phyloP scores from a whole-genome alignment of 345 rosid species.

The Salix viminalis region DNA sequence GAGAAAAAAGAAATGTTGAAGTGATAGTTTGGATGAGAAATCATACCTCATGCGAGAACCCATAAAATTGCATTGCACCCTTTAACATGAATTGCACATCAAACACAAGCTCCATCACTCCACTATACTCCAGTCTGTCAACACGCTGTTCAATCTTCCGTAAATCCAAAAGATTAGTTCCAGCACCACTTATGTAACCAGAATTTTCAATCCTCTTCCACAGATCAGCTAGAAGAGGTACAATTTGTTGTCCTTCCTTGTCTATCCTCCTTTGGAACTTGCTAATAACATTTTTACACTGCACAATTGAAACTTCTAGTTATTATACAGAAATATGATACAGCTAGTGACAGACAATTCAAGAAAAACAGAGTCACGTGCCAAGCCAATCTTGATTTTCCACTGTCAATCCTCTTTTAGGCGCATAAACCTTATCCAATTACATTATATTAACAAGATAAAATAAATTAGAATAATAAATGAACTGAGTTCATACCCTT shows the following conservation, averaged over 20 bases:
- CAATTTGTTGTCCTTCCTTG: slow-evolving; percentile 93
- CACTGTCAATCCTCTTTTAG: not conserved
- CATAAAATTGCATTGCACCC: slow-evolving; percentile 82
- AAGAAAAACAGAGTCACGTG: not conserved
- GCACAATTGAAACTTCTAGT: slow-evolving; percentile 27
- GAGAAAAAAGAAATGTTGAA: not conserved
- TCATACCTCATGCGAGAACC: slow-evolving; percentile 88
- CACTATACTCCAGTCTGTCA: slow-evolving; percentile 71
- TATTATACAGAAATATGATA: slow-evolving; percentile 10
- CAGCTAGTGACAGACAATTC: not conserved
- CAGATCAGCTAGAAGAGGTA: slow-evolving; percentile 78
- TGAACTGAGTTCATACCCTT: slow-evolving; percentile 50
- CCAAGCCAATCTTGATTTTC: not conserved
- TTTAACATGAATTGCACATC: slow-evolving; percentile 88
- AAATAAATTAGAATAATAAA: not conserved
- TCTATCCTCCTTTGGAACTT: slow-evolving; percentile 87
- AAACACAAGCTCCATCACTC: slow-evolving; percentile 80
- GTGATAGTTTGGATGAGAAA: not conserved
- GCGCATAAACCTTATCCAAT: not conserved
- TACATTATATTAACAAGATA: not conserved
- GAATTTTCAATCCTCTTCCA: slow-evolving; percentile 84
- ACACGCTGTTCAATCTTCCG: slow-evolving; percentile 83
- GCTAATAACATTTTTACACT: slow-evolving; percentile 88
- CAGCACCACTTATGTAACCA: slow-evolving; percentile 57
- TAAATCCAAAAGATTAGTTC: slow-evolving; percentile 67